These are phyloP conservation scores for Brasilioporus rufonigricans DNA, from an alignment of 768 basidiomycete genomes.

Conservation along the genomic window DNA sequence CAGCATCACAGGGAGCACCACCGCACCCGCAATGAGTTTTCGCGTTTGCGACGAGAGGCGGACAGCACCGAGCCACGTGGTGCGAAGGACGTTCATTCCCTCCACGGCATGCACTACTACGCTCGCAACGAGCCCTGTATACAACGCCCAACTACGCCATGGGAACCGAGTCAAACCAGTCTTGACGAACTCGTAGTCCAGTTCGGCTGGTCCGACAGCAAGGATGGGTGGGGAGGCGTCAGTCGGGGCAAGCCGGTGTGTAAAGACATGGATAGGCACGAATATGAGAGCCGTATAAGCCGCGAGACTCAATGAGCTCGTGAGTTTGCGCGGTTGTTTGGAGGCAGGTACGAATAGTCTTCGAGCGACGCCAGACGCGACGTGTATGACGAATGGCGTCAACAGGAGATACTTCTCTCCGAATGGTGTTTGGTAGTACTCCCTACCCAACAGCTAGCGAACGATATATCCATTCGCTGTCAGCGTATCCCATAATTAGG, in stretches of 20 bases:
- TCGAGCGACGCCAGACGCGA: conserved; percentile 55
- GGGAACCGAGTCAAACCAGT: conserved; percentile 64
- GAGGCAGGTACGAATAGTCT: conserved; percentile 48
- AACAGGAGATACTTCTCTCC: conserved; percentile 70
- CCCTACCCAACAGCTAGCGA: conserved; percentile 72
- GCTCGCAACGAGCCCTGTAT: conserved; percentile 56
- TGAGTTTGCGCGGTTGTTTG: conserved; percentile 33
- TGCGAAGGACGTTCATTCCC: conserved; percentile 54
- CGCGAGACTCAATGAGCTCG: conserved; percentile 51
- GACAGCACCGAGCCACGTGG: conserved; percentile 36
- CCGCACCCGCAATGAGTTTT: conserved; percentile 32
- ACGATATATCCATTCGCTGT: too few relatives aligned
- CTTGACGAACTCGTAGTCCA: conserved; percentile 85
- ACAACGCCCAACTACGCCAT: conserved; percentile 56
- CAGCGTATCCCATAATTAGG: background rate
- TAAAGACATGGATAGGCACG: conserved; percentile 66
- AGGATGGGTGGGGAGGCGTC: conserved; percentile 36
- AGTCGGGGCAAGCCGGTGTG: conserved; percentile 60
- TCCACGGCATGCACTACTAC: conserved; percentile 62
- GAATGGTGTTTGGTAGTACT: conserved; percentile 77
- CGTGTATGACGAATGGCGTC: conserved; percentile 63
- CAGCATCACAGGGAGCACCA: conserved; percentile 50
- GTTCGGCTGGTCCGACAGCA: conserved; percentile 66
- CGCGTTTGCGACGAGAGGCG: conserved; percentile 20
- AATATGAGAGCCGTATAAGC: conserved; percentile 61